Evolutionary conservation across 768 basidiomycete genomes (phyloP).

Genomic region (Mycena alexandri): DNA sequence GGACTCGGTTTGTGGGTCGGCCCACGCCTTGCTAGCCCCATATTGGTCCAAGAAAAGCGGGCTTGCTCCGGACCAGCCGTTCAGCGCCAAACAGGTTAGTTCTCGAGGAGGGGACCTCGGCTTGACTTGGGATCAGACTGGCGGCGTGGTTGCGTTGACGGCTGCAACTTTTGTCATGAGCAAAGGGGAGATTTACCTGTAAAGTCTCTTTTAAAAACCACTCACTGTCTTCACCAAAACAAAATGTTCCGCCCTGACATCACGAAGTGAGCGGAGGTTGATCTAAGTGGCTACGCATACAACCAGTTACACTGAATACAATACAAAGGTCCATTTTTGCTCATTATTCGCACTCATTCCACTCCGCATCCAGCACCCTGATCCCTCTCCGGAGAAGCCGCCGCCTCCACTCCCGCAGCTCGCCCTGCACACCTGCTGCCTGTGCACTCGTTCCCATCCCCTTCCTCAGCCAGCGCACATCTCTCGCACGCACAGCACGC

Average conservation of each 20-base stretch:
- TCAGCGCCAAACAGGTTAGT: slow-evolving; percentile 66
- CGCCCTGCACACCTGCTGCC: slow-evolving; percentile 83
- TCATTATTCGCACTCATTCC: slow-evolving; percentile 61
- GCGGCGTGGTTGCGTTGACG: slow-evolving; percentile 47
- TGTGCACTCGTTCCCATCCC: slow-evolving; percentile 76
- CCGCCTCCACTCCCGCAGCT: slow-evolving; percentile 81
- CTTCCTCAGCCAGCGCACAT: slow-evolving; percentile 79
- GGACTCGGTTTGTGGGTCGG: slow-evolving; percentile 68
- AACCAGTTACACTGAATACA: too few species aligned
- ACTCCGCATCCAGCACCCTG: slow-evolving; percentile 77
- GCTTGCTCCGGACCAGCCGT: slow-evolving; percentile 47
- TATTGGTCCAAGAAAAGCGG: slow-evolving; percentile 61
- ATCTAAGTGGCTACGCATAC: too few species aligned
- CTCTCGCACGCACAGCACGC: slow-evolving; percentile 68
- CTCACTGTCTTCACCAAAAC: too few species aligned
- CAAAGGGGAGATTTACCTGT: slow-evolving; percentile 48
- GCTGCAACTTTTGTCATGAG: slow-evolving; percentile 53
- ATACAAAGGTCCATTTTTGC: neutral
- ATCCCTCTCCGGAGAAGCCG: slow-evolving; percentile 70
- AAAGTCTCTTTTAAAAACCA: neutral
- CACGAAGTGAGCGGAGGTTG: slow-evolving; percentile 1
- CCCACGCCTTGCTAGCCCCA: slow-evolving; percentile 62
- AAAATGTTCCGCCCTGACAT: neutral
- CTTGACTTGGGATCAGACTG: slow-evolving; percentile 52
- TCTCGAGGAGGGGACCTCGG: slow-evolving; percentile 60